Conservation (phyloP, 2,329 filamentous ascomycete genomes). For the Fusarium continuum region DNA sequence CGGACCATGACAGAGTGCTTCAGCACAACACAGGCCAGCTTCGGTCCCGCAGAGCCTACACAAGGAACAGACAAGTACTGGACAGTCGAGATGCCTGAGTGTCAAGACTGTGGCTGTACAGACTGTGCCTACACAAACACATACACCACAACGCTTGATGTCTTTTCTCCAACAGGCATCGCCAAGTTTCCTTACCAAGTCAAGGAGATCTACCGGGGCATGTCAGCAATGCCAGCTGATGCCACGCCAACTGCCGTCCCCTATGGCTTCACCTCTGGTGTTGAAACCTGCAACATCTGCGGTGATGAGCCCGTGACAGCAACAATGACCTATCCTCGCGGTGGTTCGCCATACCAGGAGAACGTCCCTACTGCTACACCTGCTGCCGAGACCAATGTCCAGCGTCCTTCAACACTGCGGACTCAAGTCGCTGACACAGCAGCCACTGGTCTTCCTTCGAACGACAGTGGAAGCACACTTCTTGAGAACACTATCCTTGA, state of each 20-base stretch:
- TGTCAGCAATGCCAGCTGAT: constrained; percentile 35
- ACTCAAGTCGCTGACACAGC: constrained; percentile 19
- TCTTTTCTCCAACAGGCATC: constrained; percentile 35
- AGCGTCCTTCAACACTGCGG: constrained; percentile 26
- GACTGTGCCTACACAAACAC: constrained; percentile 38
- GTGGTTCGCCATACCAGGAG: constrained; percentile 33
- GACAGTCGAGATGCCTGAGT: constrained; percentile 41
- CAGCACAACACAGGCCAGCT: constrained; percentile 35
- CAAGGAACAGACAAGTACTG: constrained; percentile 35
- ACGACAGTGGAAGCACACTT: not conserved
- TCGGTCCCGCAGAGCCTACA: constrained; percentile 36
- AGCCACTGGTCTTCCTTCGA: constrained; percentile 16
- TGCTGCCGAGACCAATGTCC: not conserved
- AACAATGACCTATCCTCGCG: constrained; percentile 42
- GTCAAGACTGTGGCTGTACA: constrained; percentile 35
- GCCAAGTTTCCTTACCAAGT: constrained; percentile 31
- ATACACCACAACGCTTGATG: constrained; percentile 39
- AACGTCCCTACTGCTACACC: constrained; percentile 16
- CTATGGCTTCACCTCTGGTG: constrained; percentile 36
- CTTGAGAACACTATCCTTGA: constrained; percentile 29
- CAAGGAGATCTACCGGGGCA: constrained; percentile 42
- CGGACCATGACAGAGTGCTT: constrained; percentile 40
- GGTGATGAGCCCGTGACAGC: constrained; percentile 35
- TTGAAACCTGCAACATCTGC: constrained; percentile 34
- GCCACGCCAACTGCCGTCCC: constrained; percentile 31